phyloP scores from a whole-genome alignment of 495 filamentous ascomycete species.

The Corynascus novoguineensis region DNA sequence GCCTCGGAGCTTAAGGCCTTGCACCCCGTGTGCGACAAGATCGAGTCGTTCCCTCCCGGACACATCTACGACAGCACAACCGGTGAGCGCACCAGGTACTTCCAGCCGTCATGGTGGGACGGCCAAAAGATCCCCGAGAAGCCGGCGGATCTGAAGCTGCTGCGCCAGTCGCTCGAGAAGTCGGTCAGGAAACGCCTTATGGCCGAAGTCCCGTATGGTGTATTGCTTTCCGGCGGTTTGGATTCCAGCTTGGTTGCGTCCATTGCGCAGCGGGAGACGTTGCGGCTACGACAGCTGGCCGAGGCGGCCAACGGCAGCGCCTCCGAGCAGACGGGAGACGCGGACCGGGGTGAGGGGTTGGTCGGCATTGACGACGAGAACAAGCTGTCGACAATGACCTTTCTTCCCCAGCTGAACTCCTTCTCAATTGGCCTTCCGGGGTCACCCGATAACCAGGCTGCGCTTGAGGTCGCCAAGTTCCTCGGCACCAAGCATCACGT shows the following conservation, averaged over 20 bases:
- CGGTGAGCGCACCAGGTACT: conserved; percentile 75
- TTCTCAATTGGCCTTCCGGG: conserved; percentile 95
- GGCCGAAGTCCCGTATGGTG: conserved; percentile 98
- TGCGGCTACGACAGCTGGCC: conserved; percentile 61
- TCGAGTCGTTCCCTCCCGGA: conserved; percentile 88
- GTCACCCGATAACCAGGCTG: conserved; percentile 85
- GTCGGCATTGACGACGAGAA: conserved; percentile 93
- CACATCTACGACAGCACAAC: conserved; percentile 94
- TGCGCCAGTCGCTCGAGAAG: conserved; percentile 78
- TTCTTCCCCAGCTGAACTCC: conserved; percentile 89
- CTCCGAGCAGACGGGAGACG: conserved; percentile 38
- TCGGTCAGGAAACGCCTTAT: conserved; percentile 94
- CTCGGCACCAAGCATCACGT: conserved; percentile 95
- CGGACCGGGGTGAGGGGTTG: conserved; percentile 57
- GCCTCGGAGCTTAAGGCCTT: conserved; percentile 94
- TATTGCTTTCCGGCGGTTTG: conserved; percentile 88
- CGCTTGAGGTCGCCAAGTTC: conserved; percentile 85
- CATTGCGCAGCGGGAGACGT: conserved; percentile 89
- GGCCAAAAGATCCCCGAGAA: conserved; percentile 66
- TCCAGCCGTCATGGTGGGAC: conserved; percentile 90
- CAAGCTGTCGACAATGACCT: conserved; percentile 82
- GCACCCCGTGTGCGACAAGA: conserved; percentile 90
- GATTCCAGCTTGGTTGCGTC: conserved; percentile 93
- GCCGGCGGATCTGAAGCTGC: conserved; percentile 71
- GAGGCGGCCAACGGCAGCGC: conserved; percentile 38